These are phyloP conservation scores for Sporothrix sp. DNA, from an alignment of 2,329 filamentous ascomycete genomes.

Conservation along the genomic window DNA sequence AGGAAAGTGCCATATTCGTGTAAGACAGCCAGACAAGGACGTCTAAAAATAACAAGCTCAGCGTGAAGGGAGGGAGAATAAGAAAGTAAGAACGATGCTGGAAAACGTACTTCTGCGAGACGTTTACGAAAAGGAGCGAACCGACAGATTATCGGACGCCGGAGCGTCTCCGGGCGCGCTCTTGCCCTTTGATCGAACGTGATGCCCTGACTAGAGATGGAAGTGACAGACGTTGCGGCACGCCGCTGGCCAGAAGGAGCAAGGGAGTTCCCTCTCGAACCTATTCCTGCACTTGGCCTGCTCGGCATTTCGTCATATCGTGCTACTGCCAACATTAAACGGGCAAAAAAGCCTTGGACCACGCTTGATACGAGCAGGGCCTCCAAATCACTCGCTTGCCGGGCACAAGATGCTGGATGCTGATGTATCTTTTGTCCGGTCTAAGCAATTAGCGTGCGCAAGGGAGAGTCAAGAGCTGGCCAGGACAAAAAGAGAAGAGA, in stretches of 20 bases:
- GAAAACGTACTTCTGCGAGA: no score
- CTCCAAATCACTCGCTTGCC: neutral
- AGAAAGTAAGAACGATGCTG: no score
- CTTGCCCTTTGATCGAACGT: neutral
- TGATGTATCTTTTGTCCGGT: neutral
- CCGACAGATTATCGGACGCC: no score
- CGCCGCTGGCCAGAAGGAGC: neutral
- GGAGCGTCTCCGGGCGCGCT: neutral
- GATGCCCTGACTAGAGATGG: neutral
- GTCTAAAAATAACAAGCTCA: neutral
- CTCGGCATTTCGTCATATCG: neutral
- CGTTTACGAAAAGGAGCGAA: no score
- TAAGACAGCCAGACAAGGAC: neutral
- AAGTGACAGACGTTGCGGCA: neutral
- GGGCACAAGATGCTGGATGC: neutral
- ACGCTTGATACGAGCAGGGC: neutral
- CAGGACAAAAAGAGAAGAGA: neutral
- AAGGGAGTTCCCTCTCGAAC: neutral
- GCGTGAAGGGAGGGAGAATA: no score
- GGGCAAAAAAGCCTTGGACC: no score
- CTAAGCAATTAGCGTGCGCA: neutral
- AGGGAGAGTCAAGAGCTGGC: no score
- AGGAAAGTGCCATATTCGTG: neutral
- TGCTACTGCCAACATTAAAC: neutral
- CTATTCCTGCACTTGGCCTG: neutral